phyloP scores from a whole-genome alignment of 345 rosid species.

The Crucihimalaya himalaica region DNA sequence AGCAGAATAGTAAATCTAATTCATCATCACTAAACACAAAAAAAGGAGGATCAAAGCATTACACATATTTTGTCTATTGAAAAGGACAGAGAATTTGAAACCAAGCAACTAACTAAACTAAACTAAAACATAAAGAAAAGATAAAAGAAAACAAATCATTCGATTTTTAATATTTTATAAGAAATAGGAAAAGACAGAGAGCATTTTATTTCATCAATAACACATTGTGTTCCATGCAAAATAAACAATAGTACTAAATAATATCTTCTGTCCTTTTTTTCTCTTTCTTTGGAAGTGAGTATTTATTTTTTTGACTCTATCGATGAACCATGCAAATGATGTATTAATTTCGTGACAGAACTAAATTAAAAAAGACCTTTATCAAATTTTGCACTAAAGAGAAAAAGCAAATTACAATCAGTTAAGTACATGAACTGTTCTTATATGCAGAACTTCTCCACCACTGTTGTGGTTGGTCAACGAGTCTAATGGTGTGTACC shows the following conservation, averaged over 20 bases:
- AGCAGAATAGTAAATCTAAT: not conserved
- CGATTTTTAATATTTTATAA: not conserved
- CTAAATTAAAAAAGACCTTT: not conserved
- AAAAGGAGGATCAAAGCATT: conserved; percentile 22
- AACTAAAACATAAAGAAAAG: not conserved
- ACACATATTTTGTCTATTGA: conserved; percentile 14
- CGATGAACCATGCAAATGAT: conserved; percentile 8
- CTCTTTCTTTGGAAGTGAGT: conserved; percentile 1
- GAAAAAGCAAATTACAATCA: not conserved
- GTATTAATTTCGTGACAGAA: not conserved
- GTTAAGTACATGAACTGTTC: not conserved
- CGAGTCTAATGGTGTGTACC: conserved; percentile 2
- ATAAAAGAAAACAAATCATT: not conserved
- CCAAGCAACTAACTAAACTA: conserved; percentile 17
- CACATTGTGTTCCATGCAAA: conserved; percentile 36
- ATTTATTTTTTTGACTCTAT: conserved; percentile 22
- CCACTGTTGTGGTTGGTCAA: not conserved
- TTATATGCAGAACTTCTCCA: not conserved
- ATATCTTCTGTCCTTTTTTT: conserved; percentile 2
- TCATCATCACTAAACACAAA: conserved; percentile 19
- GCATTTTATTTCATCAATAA: conserved; percentile 29
- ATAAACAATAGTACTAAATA: not conserved
- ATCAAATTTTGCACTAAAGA: not conserved
- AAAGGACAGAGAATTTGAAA: conserved; percentile 28
- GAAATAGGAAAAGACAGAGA: conserved; percentile 9